A percentile compares a stretch with the other conserved stretches of the same genome.
Evolutionary conservation across 1,284 basidiomycete genomes (phyloP).

Genomic region (Microbotryomycetes sp.): DNA sequence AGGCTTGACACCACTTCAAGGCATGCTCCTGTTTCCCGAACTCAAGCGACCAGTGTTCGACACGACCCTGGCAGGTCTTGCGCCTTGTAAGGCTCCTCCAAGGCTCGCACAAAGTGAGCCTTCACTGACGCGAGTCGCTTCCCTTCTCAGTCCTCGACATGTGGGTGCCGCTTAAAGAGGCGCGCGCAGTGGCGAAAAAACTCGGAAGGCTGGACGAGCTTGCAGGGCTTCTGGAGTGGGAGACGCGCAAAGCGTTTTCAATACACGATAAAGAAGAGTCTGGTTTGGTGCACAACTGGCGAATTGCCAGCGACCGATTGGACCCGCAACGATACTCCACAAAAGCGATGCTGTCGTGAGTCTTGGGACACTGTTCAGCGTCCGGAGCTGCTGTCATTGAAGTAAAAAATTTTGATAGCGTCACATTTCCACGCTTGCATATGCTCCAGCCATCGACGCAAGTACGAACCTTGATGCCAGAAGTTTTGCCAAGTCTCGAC

Average conservation of each 20-base stretch:
- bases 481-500: background rate
- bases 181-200: background rate
- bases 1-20: constrained; percentile 16
- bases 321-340: constrained; percentile 18
- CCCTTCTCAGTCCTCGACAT: constrained; percentile 18
- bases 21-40: constrained; percentile 7
- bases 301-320: constrained; percentile 9
- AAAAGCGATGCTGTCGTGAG: constrained; percentile 22
- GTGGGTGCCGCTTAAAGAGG: constrained; percentile 18
- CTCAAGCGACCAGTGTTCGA: constrained; percentile 7
- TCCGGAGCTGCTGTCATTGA: background rate
- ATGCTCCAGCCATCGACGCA: constrained; percentile 16
- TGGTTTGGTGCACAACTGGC: constrained; percentile 29
- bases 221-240: constrained; percentile 19
- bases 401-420: background rate
- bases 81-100: constrained; percentile 12
- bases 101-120: too few species aligned
- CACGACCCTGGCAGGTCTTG: constrained; percentile 15
- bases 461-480: constrained; percentile 19
- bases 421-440: constrained; percentile 16
- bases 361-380: background rate
- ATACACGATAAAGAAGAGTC: constrained; percentile 29
- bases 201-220: constrained; percentile 15
- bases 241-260: constrained; percentile 18
- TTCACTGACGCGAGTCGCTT: too few species aligned